These are phyloP conservation scores for Prunus mume DNA, from an alignment of 306 rosid species.

Conservation along the genomic window DNA sequence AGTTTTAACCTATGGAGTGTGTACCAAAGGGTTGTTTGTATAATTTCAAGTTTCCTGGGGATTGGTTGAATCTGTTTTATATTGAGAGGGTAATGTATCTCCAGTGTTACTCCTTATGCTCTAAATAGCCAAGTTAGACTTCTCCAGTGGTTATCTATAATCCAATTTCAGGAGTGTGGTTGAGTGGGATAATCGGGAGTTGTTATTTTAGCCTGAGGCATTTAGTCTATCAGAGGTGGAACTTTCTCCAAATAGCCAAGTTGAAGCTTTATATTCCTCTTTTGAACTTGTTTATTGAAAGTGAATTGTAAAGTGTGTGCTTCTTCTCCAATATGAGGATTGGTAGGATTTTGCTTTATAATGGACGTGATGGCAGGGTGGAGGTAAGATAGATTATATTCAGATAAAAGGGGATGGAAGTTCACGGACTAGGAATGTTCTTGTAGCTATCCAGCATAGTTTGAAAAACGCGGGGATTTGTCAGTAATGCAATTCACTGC, in stretches of 20 bases:
- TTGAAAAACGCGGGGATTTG: conserved; percentile 1
- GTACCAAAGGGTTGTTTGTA: background rate
- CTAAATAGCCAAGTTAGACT: background rate
- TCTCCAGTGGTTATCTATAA: background rate
- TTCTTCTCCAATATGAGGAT: background rate
- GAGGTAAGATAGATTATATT: conserved; percentile 13
- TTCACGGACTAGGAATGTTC: conserved; percentile 5
- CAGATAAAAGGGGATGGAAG: conserved; percentile 19
- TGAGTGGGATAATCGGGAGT: background rate
- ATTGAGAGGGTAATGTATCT: background rate
- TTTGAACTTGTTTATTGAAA: conserved; percentile 14
- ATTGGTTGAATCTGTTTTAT: background rate
- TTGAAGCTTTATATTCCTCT: conserved; percentile 16
- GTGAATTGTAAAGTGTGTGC: conserved; percentile 17
- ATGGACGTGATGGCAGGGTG: conserved; percentile 18
- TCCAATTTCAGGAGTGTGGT: background rate
- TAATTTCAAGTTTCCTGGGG: background rate
- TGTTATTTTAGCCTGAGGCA: background rate
- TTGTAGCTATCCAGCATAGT: background rate
- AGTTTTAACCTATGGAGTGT: background rate
- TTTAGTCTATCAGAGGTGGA: background rate
- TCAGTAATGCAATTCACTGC: conserved; percentile 4
- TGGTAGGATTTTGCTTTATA: conserved; percentile 11
- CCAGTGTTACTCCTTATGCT: background rate
- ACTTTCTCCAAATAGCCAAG: background rate